A percentile compares a stretch with the other conserved stretches of the same genome.
These are phyloP conservation scores for Penicillium mononematosum DNA, from an alignment of 495 filamentous ascomycete genomes.

Conservation along the genomic window DNA sequence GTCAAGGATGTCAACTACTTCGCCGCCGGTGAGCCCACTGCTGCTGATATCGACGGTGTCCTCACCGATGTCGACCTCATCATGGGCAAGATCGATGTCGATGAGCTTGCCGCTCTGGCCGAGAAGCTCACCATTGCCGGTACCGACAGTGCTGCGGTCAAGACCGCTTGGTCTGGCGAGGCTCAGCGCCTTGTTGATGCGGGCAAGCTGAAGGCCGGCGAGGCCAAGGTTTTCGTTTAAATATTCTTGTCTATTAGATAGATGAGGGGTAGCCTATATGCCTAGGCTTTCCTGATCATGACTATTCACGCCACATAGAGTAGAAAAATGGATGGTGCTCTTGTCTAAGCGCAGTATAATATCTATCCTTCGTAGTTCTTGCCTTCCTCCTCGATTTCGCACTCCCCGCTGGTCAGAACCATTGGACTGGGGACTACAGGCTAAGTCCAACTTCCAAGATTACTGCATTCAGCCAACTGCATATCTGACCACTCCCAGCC, in stretches of 20 bases:
- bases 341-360: not conserved
- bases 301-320: conserved; percentile 15
- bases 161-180: conserved; percentile 67
- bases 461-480: conserved; percentile 4
- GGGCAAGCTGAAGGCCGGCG: conserved; percentile 81
- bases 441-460: not conserved
- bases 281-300: conserved; percentile 9
- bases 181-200: conserved; percentile 68
- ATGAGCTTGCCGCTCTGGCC: conserved; percentile 79
- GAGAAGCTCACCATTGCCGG: conserved; percentile 64
- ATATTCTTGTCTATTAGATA: conserved; percentile 8
- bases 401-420: not conserved
- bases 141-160: conserved; percentile 58
- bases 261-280: conserved; percentile 4
- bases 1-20: conserved; percentile 97
- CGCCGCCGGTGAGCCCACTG: conserved; percentile 60
- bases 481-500: not conserved
- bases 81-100: conserved; percentile 81
- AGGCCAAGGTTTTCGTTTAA: conserved; percentile 57
- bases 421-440: not conserved
- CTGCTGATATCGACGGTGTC: conserved; percentile 74
- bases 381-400: too few relatives aligned
- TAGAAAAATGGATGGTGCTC: conserved; percentile 11
- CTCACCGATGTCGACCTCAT: conserved; percentile 87
- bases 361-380: not conserved